Percentiles rank a stretch among this genome's conserved stretches.
Evolutionary conservation across 2,329 filamentous ascomycete species (phyloP).

Genomic region (Ophiocordyceps polyrhachis-furcata): DNA sequence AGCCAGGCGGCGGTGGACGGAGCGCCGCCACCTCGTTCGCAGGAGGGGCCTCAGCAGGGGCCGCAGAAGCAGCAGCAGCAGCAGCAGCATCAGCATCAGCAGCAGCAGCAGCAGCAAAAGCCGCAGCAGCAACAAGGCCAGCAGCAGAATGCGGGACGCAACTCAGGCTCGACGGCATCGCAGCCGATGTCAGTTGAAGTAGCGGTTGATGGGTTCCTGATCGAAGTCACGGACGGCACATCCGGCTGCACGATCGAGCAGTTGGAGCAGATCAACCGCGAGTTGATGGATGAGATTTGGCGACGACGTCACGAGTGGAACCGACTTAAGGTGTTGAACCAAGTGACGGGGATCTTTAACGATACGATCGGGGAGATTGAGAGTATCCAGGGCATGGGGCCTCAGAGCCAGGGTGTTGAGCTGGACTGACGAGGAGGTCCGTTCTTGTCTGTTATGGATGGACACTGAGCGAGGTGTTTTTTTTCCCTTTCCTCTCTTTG

Average conservation of each 20-base stretch:
- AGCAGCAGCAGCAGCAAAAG: slow-evolving; percentile 13
- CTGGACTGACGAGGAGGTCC: slow-evolving; percentile 2
- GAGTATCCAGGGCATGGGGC: slow-evolving; percentile 24
- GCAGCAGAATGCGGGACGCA: slow-evolving; percentile 5
- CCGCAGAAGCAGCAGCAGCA: slow-evolving; percentile 8
- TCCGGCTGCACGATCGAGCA: slow-evolving; percentile 79
- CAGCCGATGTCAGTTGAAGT: slow-evolving; percentile 26
- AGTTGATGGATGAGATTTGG: slow-evolving; percentile 86
- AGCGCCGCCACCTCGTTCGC: slow-evolving; percentile 18
- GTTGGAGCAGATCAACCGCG: slow-evolving; percentile 79
- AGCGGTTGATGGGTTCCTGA: slow-evolving; percentile 38
- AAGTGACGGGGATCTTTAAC: slow-evolving; percentile 55
- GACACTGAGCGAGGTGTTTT: too few species aligned
- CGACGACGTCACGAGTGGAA: slow-evolving; percentile 63
- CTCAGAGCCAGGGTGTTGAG: slow-evolving; percentile 19
- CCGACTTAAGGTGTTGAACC: slow-evolving; percentile 49
- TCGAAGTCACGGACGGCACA: slow-evolving; percentile 45
- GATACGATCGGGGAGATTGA: slow-evolving; percentile 53
- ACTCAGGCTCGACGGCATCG: slow-evolving; percentile 20
- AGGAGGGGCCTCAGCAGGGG: slow-evolving; percentile 16
- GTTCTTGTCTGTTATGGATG: too few species aligned
- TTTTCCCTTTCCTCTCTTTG: background rate
- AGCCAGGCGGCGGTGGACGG: slow-evolving; percentile 10
- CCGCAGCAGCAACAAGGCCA: slow-evolving; percentile 5
- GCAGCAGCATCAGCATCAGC: too few species aligned